Evolutionary conservation across 2,329 filamentous ascomycete genomes (phyloP).

Genomic region (Amphichorda felina): DNA sequence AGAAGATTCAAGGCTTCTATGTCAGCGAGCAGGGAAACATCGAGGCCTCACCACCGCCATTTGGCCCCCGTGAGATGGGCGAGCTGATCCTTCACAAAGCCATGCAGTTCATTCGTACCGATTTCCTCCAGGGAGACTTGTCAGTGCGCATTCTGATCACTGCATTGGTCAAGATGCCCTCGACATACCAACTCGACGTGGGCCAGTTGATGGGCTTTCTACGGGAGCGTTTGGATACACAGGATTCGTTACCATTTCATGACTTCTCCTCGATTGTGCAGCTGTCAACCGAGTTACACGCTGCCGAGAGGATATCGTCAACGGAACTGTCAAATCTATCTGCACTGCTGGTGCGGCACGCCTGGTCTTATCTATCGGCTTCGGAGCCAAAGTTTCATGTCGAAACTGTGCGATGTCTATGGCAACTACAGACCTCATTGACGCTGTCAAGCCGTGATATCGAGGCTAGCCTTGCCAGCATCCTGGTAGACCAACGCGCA

Average conservation of each 20-base stretch:
- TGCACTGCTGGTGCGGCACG: conserved; percentile 52
- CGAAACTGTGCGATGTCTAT: conserved; percentile 75
- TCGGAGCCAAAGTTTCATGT: conserved; percentile 86
- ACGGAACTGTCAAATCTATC: conserved; percentile 51
- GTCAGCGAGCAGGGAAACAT: conserved; percentile 57
- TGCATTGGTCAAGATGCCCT: conserved; percentile 40
- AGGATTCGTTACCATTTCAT: conserved; percentile 31
- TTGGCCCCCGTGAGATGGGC: conserved; percentile 41
- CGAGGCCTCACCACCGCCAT: conserved; percentile 49
- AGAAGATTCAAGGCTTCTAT: conserved; percentile 55
- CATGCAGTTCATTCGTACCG: conserved; percentile 26
- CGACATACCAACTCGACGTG: conserved; percentile 29
- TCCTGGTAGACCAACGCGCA: conserved; percentile 43
- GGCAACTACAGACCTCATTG: conserved; percentile 70
- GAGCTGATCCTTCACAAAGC: conserved; percentile 53
- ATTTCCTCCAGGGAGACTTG: conserved; percentile 24
- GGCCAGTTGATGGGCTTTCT: conserved; percentile 37
- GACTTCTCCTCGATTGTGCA: conserved; percentile 47
- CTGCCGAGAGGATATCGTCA: conserved; percentile 35
- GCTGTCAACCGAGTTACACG: conserved; percentile 44
- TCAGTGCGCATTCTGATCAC: conserved; percentile 44
- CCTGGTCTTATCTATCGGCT: conserved; percentile 77
- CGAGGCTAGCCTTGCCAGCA: conserved; percentile 62
- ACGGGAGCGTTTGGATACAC: conserved; percentile 29
- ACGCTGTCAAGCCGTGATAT: conserved; percentile 58